Evolutionary conservation across 2,329 filamentous ascomycete species (phyloP).

Genomic region (Fonsecaea monophora): DNA sequence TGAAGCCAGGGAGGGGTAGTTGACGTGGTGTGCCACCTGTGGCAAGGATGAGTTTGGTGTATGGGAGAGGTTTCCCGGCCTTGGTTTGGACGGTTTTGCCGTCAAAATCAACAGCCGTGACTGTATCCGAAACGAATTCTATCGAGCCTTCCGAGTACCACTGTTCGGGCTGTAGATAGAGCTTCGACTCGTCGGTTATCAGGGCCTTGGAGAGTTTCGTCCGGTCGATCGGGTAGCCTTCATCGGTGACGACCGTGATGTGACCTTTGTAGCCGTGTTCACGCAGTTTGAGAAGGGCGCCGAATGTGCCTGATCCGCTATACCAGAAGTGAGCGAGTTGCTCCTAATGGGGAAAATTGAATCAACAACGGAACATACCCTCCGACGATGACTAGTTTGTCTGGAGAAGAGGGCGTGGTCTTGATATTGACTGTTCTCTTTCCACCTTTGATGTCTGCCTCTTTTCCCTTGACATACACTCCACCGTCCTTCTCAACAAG

Average conservation of each 20-base stretch:
- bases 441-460: slow-evolving; percentile 77
- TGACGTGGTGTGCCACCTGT: slow-evolving; percentile 80
- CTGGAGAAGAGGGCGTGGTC: slow-evolving; percentile 65
- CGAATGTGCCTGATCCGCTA: slow-evolving; percentile 81
- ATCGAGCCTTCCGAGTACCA: slow-evolving; percentile 74
- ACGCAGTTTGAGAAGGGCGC: slow-evolving; percentile 80
- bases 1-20: slow-evolving; percentile 83
- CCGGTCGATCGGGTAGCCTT: slow-evolving; percentile 88
- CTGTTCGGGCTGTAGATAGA: slow-evolving; percentile 75
- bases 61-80: slow-evolving; percentile 72
- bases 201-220: slow-evolving; percentile 96
- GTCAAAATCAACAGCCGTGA: slow-evolving; percentile 77
- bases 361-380: slow-evolving; percentile 54
- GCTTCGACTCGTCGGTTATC: slow-evolving; percentile 77
- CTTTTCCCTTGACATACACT: slow-evolving; percentile 83
- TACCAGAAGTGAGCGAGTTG: slow-evolving; percentile 23
- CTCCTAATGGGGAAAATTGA: slow-evolving; percentile 12
- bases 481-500: slow-evolving; percentile 80
- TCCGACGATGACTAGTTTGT: slow-evolving; percentile 83
- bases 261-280: slow-evolving; percentile 79
- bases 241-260: slow-evolving; percentile 82
- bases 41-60: slow-evolving; percentile 88
- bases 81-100: slow-evolving; percentile 76
- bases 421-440: slow-evolving; percentile 76
- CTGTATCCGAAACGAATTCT: slow-evolving; percentile 64